These are phyloP conservation scores for Penicillium digitatum DNA, from an alignment of 2,329 filamentous ascomycete genomes.

Conservation along the genomic window DNA sequence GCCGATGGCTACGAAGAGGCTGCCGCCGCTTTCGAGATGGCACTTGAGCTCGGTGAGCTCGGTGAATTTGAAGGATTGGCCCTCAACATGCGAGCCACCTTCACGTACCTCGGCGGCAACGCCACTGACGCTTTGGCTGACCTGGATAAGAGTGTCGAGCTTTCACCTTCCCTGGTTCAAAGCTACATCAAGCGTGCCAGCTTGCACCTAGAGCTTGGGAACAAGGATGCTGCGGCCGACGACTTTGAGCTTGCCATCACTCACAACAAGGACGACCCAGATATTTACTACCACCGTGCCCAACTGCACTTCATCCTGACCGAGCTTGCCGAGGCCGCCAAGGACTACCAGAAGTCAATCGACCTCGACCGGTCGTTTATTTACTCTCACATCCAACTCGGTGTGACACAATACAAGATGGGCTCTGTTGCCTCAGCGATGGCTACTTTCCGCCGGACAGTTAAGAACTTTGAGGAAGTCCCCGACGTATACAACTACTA, in stretches of 20 bases:
- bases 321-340: conserved; percentile 87
- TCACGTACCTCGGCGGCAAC: conserved; percentile 86
- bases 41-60: conserved; percentile 74
- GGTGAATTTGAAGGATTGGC: conserved; percentile 83
- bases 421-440: conserved; percentile 95
- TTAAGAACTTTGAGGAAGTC: conserved; percentile 97
- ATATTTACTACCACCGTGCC: conserved; percentile 98
- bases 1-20: conserved; percentile 89
- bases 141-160: conserved; percentile 86
- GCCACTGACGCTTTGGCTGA: conserved; percentile 77
- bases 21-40: conserved; percentile 78
- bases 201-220: conserved; percentile 92
- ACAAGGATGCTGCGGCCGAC: conserved; percentile 77
- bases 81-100: conserved; percentile 95
- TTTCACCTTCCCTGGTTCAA: conserved; percentile 83
- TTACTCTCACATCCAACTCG: conserved; percentile 98
- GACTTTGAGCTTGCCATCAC: conserved; percentile 83
- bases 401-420: conserved; percentile 99
- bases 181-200: conserved; percentile 98
- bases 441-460: conserved; percentile 94
- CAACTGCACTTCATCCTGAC: conserved; percentile 97
- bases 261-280: conserved; percentile 83
- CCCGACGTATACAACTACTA: conserved; percentile 99
- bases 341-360: conserved; percentile 99
- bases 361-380: conserved; percentile 95